A percentile compares a stretch with the other conserved stretches of the same genome.
These are phyloP conservation scores for Russula brevipes DNA, from an alignment of 768 basidiomycete genomes.

Conservation along the genomic window DNA sequence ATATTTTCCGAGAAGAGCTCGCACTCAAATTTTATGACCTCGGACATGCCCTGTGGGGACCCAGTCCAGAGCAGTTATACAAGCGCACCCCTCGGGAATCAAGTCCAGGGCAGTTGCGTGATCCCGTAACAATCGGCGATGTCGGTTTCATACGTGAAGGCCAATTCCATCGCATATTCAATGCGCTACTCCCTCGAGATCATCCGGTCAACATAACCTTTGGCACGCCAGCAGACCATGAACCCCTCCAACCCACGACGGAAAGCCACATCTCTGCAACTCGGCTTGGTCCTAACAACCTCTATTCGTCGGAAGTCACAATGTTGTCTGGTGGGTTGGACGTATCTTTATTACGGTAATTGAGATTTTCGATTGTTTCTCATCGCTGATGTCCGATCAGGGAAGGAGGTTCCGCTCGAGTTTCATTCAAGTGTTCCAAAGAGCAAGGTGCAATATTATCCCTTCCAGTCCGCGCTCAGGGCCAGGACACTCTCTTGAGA, in stretches of 20 bases:
- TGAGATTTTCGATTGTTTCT: neutral
- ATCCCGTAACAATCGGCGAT: neutral
- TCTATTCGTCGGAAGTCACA: neutral
- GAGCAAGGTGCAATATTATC: neutral
- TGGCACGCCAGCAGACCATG: neutral
- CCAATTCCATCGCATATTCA: conserved; percentile 3
- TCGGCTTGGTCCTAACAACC: neutral
- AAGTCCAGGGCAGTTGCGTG: neutral
- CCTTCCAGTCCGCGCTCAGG: neutral
- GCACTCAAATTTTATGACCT: neutral
- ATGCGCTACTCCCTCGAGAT: neutral
- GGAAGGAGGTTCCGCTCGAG: neutral
- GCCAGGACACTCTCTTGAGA: neutral
- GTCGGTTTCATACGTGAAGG: neutral
- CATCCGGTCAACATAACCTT: neutral
- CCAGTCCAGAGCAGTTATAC: neutral
- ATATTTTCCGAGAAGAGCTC: neutral
- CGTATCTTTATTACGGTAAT: neutral
- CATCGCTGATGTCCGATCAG: neutral
- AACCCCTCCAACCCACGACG: neutral
- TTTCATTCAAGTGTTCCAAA: neutral
- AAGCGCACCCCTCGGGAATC: too few species aligned
- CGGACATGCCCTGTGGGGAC: neutral
- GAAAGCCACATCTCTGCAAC: neutral
- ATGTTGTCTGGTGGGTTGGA: neutral